Base-by-base conservation (phyloP, 2,329 filamentous ascomycete species). In the Cladophialophora psammophila region DNA sequence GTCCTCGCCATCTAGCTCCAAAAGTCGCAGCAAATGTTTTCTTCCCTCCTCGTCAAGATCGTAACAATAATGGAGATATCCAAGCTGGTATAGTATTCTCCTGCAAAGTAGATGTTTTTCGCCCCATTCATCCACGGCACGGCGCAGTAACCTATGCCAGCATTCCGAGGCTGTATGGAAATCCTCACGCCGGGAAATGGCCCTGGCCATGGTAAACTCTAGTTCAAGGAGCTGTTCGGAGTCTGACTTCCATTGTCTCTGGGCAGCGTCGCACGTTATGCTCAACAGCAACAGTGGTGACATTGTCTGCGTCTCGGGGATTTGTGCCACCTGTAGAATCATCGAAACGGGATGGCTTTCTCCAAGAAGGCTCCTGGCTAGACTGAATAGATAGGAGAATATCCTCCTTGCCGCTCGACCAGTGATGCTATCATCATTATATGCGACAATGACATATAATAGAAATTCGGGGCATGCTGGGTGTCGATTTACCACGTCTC, bases 321-420 rank as follows among this genome's bases (percentile, higher is more conserved):
- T 26, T 1, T 6, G 13, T 2, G 38, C 7, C 31, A 68, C 36
- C 7, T 59, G 34, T 6, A 68, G 40, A 34, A 63, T 55, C 63
- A 60, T 63, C 31, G 32, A 26, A 1, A 65, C 13, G 15, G 66
- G 66, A 54, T 68, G 62, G 7, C 10, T 56, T 7, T 52, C 31
- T 36, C 13, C 38, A 10, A 68, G 52, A 20, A 65, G 5, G 18
- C 18, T 63, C 13, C 18, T 63, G 36, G 66, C 59, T 40, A 60
- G 3, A 18, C 42, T 32, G 26, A 26, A 18, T 1, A 68, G 36
- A 32, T 57, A 63, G 9, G 35, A 63, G 3, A 60, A n/a, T 34
- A 31, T 20, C 3, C 8, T 20, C 9, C 18, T 32, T 3, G 1
- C 31, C 12, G 3, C 32, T 13, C 1, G 32, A 34, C 26, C 20